Evolutionary conservation across 768 basidiomycete species (phyloP), one percentile per base, ranked within the genome.

Genomic region (Lanmaoa pseudosensibilis): DNA sequence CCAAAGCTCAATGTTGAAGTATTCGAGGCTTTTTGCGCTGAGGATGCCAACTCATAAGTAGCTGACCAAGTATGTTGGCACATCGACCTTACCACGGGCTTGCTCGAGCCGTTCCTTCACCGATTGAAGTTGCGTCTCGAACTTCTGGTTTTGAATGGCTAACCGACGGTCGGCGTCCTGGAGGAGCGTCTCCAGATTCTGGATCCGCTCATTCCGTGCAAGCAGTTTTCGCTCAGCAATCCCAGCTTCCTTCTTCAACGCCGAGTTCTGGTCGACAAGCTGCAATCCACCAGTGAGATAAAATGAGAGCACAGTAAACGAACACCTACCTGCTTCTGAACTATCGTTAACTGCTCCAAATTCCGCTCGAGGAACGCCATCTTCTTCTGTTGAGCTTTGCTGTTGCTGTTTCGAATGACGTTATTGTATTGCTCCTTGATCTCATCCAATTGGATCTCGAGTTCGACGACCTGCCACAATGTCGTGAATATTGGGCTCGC

Each of bases 371-470:
- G 75, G 83, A 98, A 97, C 13, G 94, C 92, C 90, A 98, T 95
- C 83, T 98, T 98, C 84, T 96, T 95, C 77, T 96, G 93, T 65
- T 99, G 97, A 8, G 96, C 93, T 73, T 96, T 95, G 74, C 90
- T 94, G 74, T 98, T 98, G 77, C 94, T 95, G 72, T 97, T 97
- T 60, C 93, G 89, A 66, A 97, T 94, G 56, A 98, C 93, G 69
- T 95, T 96, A 78, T 94, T 96, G 75, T 99, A 99, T 69, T 98
- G 95, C 74, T 99, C 97, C 73, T 92, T 92, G 73, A 97, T 94
- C 71, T 99, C 97, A 67, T 98, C 97, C 34, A 99, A 79, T 71
- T 98, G 95, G 61, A 99, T 98, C 74, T 99, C 97, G 30, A 99
- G 86, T 75, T 98, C 97, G 50, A 99, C 96, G 40, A 99, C 97